Conservation (phyloP, 768 basidiomycete species). For the Phanerochaete carnosa region DNA sequence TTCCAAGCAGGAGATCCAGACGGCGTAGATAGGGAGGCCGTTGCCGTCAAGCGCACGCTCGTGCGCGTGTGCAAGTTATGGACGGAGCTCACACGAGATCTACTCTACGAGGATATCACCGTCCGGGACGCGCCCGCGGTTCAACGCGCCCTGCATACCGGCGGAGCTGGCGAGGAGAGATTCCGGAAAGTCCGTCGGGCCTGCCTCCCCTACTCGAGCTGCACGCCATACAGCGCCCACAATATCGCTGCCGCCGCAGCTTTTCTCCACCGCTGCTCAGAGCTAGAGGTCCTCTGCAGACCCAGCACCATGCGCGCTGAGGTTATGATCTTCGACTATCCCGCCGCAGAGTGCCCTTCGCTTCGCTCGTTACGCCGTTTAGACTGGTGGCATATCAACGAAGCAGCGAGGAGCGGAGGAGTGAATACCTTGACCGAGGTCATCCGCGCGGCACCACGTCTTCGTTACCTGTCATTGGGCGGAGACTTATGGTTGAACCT, state of each 20-base stretch:
- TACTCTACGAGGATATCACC: constrained; percentile 54
- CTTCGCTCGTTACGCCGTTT: constrained; percentile 54
- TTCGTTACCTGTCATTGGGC: constrained; percentile 57
- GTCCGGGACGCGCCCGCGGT: constrained; percentile 34
- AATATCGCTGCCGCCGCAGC: constrained; percentile 39
- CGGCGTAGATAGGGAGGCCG: constrained; percentile 24
- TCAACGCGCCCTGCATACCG: constrained; percentile 27
- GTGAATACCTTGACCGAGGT: constrained; percentile 59
- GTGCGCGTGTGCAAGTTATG: constrained; percentile 57
- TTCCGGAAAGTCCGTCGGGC: constrained; percentile 48
- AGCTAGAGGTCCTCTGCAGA: constrained; percentile 54
- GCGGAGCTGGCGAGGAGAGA: constrained; percentile 21
- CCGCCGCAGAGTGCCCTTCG: constrained; percentile 40
- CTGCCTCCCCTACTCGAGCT: constrained; percentile 52
- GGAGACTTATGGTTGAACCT: constrained; percentile 28
- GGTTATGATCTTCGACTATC: constrained; percentile 47
- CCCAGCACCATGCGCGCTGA: constrained; percentile 14
- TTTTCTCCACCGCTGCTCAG: constrained; percentile 40
- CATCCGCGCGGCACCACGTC: constrained; percentile 48
- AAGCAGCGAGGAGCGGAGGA: constrained; percentile 58
- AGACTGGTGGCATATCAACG: constrained; percentile 63
- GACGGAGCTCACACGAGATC: constrained; percentile 41
- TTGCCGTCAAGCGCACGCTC: constrained; percentile 38
- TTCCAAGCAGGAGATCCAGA: constrained; percentile 36
- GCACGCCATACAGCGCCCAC: constrained; percentile 3